Conservation (phyloP, 2,329 filamentous ascomycete species). For the Arthroderma sp. region DNA sequence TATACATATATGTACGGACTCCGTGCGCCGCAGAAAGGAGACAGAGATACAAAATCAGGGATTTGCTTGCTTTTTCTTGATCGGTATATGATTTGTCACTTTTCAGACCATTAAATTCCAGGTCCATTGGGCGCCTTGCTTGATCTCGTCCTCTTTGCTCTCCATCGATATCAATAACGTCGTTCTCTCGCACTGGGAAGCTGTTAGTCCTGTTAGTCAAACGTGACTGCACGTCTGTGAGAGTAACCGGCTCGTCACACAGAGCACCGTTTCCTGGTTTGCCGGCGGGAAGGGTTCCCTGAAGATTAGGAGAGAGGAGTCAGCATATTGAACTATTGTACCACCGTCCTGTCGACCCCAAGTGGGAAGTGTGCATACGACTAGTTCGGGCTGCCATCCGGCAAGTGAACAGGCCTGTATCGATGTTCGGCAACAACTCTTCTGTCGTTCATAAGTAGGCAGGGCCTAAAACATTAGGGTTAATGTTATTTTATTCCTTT, state of each 20-base stretch:
- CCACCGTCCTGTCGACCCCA: background rate
- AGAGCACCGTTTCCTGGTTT: constrained; percentile 4
- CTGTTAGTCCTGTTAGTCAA: background rate
- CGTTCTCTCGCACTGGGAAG: background rate
- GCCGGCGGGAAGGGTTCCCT: background rate
- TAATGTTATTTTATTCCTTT: background rate
- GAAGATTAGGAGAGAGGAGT: background rate
- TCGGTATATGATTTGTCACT: constrained; percentile 3
- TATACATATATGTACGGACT: background rate
- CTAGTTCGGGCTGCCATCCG: background rate
- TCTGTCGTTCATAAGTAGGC: background rate
- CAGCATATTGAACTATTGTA: background rate
- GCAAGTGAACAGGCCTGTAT: background rate
- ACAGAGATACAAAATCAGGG: background rate
- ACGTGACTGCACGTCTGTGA: constrained; percentile 2
- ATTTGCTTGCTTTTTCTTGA: background rate
- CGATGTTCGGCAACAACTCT: background rate
- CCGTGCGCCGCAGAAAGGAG: background rate
- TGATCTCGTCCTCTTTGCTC: background rate
- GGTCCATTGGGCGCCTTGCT: background rate
- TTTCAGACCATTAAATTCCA: background rate
- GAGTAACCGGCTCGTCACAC: background rate
- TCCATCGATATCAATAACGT: background rate
- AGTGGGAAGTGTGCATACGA: background rate
- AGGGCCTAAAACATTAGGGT: background rate